phyloP scores from a whole-genome alignment of 2,329 filamentous ascomycete species.

The Sporothrix dimorphospora region DNA sequence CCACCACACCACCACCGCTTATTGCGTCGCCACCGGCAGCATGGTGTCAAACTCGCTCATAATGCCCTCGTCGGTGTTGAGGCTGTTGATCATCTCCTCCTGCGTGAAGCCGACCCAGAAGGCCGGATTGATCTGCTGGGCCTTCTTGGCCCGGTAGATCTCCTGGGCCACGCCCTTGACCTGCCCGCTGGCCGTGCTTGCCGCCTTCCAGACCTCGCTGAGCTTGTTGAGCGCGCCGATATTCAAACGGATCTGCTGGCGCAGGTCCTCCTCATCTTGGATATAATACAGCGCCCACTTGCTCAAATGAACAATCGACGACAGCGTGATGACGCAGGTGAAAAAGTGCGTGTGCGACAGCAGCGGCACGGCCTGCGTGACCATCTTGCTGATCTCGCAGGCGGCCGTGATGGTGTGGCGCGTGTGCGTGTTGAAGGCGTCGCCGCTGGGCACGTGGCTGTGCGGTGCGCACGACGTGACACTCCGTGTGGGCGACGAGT shows the following conservation, averaged over 20 bases:
- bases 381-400: slow-evolving; percentile 73
- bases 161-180: slow-evolving; percentile 80
- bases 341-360: slow-evolving; percentile 82
- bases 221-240: slow-evolving; percentile 74
- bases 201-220: slow-evolving; percentile 72
- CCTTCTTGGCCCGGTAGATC: slow-evolving; percentile 65
- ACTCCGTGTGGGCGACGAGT: slow-evolving; percentile 59
- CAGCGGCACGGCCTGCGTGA: slow-evolving; percentile 72
- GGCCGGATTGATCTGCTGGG: slow-evolving; percentile 54
- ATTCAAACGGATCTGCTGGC: slow-evolving; percentile 77
- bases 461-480: slow-evolving; percentile 71
- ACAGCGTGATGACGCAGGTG: slow-evolving; percentile 76
- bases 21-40: slow-evolving; percentile 37
- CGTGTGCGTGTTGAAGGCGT: slow-evolving; percentile 68
- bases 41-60: slow-evolving; percentile 59
- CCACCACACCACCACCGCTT: background rate
- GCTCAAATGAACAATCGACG: slow-evolving; percentile 79
- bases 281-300: slow-evolving; percentile 72
- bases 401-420: slow-evolving; percentile 80
- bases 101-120: slow-evolving; percentile 60
- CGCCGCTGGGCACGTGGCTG: slow-evolving; percentile 52
- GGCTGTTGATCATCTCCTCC: slow-evolving; percentile 58
- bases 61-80: slow-evolving; percentile 61
- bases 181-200: slow-evolving; percentile 69
- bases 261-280: slow-evolving; percentile 66